Evolutionary conservation across 1,284 basidiomycete genomes (phyloP).

Genomic region (Heliocybe sulcata): DNA sequence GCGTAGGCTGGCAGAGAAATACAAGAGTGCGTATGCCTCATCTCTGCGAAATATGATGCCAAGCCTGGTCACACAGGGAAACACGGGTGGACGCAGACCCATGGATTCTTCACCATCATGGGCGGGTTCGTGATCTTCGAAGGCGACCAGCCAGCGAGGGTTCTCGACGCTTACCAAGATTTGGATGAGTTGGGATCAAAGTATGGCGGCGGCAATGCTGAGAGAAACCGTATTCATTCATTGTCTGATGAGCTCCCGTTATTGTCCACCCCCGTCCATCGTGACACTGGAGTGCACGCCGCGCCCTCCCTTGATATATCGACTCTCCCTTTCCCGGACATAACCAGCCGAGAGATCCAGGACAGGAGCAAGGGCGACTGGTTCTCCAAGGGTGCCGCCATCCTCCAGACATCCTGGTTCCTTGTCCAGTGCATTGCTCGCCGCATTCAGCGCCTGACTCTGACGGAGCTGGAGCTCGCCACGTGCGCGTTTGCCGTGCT

Average conservation of each 20-base stretch:
- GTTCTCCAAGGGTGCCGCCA: slow-evolving; percentile 2
- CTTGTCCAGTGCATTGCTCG: slow-evolving; percentile 9
- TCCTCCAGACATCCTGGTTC: slow-evolving; percentile 8
- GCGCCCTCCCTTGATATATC: neutral
- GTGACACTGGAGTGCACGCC: no score
- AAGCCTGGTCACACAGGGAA: neutral
- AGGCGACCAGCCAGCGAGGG: neutral
- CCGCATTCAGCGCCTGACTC: neutral
- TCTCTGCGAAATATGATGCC: neutral
- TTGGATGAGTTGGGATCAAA: neutral
- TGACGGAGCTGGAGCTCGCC: slow-evolving; percentile 8
- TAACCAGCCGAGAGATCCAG: neutral
- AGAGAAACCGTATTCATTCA: no score
- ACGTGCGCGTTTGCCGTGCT: slow-evolving; percentile 5
- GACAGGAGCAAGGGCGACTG: slow-evolving; percentile 3
- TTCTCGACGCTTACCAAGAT: neutral
- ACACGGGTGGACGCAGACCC: slow-evolving; percentile 3
- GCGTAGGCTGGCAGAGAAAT: neutral
- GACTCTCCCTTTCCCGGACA: neutral
- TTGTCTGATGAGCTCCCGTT: no score
- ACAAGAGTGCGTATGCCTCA: neutral
- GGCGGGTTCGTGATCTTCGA: slow-evolving; percentile 5
- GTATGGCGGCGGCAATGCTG: no score
- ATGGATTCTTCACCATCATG: slow-evolving; percentile 5
- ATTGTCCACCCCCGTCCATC: no score